Base-by-base conservation (phyloP, 1,284 basidiomycete species). In the Naganishia sp. region DNA sequence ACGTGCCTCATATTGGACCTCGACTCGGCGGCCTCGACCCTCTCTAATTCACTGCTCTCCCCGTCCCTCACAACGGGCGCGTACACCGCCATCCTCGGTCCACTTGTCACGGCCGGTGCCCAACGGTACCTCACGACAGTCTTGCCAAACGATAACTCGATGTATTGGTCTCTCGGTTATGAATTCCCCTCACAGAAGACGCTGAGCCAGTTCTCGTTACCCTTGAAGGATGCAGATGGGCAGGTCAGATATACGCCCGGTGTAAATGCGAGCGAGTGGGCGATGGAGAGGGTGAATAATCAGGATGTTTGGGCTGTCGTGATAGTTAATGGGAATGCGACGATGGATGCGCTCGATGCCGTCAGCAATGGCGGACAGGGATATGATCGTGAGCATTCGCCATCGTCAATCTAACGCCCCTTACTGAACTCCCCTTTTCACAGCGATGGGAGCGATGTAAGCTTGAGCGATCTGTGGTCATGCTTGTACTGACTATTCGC, bases 311-410 rank as follows among this genome's bases (percentile, higher is more conserved):
- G 72, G 71, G 75, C 67, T 6, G 75, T 75, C 3, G 48, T 76
- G 39, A 65, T 78, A 48, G 66, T 78, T 45, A 74, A 75, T 68
- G 72, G 74, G 7, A 78, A 78, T 69, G 76, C 76, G 23, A 78
- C 76, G 16, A 70, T 70, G 70, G 43, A 65, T 10, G 74, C 74
- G 6, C 54, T 75, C 11, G 70, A 70, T 18, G 69, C 70, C 13
- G n/a, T 65, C 3, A 52, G 9, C 9, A 44, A 39, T 13, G 43
- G 54, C 9, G 54, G 44, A 21, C 54, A 49, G 44, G 7, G 72
- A 71, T 33, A 65, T 69, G 66, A 72, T 55, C 71, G 76, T 75
- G 54, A 71, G 70, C 70, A 44, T 49, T 28, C 36, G 7, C 36
- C 7, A 10, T 31, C 28, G 54, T 25, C 45, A 28, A 13, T 42